Conservation (phyloP, 495 filamentous ascomycete species). For the Lasiosphaeria miniovina region DNA sequence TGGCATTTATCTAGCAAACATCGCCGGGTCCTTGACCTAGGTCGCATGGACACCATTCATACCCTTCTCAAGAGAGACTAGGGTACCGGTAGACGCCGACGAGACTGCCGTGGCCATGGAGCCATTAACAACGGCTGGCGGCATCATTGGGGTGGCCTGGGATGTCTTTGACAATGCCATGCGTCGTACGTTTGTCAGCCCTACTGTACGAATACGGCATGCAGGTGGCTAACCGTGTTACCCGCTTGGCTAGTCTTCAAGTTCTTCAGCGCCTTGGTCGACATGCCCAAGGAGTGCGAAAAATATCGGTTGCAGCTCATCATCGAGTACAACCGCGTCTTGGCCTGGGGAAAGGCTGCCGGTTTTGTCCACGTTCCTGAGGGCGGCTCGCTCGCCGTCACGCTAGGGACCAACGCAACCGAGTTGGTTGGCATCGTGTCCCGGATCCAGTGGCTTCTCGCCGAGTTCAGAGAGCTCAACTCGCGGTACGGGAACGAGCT, state of each 20-base stretch:
- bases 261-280: conserved; percentile 30
- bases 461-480: conserved; percentile 33
- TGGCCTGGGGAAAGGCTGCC: conserved; percentile 34
- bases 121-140: background rate
- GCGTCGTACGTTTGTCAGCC: conserved; percentile 15
- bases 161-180: conserved; percentile 34
- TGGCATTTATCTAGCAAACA: too few relatives aligned
- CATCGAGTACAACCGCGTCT: conserved; percentile 35
- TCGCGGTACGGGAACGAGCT: conserved; percentile 32
- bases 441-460: conserved; percentile 31
- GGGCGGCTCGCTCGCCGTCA: conserved; percentile 21
- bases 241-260: conserved; percentile 23
- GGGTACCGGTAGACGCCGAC: background rate
- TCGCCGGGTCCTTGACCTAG: too few relatives aligned
- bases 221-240: too few relatives aligned
- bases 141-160: conserved; percentile 23
- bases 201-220: background rate
- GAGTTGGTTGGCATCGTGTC: conserved; percentile 30
- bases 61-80: background rate
- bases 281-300: conserved; percentile 32
- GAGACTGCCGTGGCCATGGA: background rate
- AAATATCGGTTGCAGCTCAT: conserved; percentile 34
- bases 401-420: conserved; percentile 26
- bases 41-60: too few relatives aligned
- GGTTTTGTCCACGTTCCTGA: conserved; percentile 30